A percentile compares a stretch with the other conserved stretches of the same genome.
Evolutionary conservation across 257 asterid species (phyloP).

Genomic region (Penstemon eatonii): DNA sequence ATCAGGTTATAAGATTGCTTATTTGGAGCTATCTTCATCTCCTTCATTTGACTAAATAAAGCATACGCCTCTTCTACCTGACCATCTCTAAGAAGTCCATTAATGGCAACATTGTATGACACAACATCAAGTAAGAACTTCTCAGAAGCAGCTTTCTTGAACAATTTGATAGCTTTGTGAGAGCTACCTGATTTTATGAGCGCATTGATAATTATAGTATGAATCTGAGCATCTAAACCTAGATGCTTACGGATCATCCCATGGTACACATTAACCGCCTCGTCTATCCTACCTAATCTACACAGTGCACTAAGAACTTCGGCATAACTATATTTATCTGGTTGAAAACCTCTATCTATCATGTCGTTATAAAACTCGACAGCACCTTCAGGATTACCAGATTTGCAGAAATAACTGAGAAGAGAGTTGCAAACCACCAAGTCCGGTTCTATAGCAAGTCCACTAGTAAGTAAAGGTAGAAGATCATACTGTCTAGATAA

Average conservation of each 20-base stretch:
- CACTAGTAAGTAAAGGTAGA: constrained; percentile 63
- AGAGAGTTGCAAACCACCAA: constrained; percentile 72
- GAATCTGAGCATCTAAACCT: constrained; percentile 52
- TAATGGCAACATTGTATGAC: constrained; percentile 53
- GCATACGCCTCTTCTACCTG: constrained; percentile 50
- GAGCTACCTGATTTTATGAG: constrained; percentile 56
- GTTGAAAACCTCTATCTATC: constrained; percentile 60
- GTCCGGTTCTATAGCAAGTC: constrained; percentile 61
- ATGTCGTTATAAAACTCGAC: constrained; percentile 68
- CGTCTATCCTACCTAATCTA: constrained; percentile 49
- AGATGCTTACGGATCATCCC: constrained; percentile 48
- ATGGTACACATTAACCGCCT: constrained; percentile 59
- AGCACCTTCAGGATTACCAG: constrained; percentile 66
- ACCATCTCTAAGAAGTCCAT: constrained; percentile 52
- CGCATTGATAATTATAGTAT: constrained; percentile 55
- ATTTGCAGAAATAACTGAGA: constrained; percentile 63
- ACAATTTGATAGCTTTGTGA: constrained; percentile 39
- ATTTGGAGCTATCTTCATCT: constrained; percentile 48
- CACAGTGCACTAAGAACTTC: constrained; percentile 60
- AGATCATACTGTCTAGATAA: constrained; percentile 55
- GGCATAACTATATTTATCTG: constrained; percentile 72
- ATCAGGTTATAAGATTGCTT: constrained; percentile 47
- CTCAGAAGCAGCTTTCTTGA: constrained; percentile 45
- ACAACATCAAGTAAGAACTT: constrained; percentile 57
- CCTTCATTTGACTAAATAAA: constrained; percentile 57